Percentiles rank a stretch among this genome's conserved stretches.
These are phyloP conservation scores for Balakata baccata DNA, from an alignment of 345 rosid genomes.

Conservation along the genomic window DNA sequence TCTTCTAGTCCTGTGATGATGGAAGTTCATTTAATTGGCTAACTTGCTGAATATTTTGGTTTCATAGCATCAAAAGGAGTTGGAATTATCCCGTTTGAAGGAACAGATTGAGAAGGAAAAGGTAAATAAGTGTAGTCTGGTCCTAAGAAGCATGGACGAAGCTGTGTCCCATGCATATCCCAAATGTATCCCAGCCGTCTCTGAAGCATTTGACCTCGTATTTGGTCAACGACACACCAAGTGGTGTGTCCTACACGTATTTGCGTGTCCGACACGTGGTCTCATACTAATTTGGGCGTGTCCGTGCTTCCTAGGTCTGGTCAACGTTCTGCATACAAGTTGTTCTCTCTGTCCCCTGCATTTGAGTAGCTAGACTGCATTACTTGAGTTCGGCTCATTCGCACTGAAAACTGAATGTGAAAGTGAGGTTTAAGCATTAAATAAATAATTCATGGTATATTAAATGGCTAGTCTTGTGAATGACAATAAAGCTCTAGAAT, in stretches of 20 bases:
- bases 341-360: not conserved
- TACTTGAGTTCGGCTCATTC: not conserved
- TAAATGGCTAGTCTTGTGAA: not conserved
- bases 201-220: no score
- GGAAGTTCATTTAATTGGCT: constrained; percentile 8
- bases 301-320: no score
- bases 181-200: no score
- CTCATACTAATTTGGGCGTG: no score
- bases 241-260: no score
- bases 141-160: no score
- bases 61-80: constrained; percentile 73
- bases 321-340: not conserved
- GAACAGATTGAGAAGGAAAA: constrained; percentile 84
- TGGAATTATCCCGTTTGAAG: constrained; percentile 70
- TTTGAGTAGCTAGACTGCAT: not conserved
- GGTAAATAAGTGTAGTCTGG: constrained; percentile 38
- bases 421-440: not conserved
- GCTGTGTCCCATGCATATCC: no score
- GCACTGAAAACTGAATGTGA: not conserved
- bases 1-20: constrained; percentile 11
- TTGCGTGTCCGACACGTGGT: no score
- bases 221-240: no score
- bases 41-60: constrained; percentile 23
- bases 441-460: not conserved
- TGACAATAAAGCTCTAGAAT: not conserved